Base-by-base conservation (phyloP, 2,329 filamentous ascomycete genomes). In the Xylaria sp. region DNA sequence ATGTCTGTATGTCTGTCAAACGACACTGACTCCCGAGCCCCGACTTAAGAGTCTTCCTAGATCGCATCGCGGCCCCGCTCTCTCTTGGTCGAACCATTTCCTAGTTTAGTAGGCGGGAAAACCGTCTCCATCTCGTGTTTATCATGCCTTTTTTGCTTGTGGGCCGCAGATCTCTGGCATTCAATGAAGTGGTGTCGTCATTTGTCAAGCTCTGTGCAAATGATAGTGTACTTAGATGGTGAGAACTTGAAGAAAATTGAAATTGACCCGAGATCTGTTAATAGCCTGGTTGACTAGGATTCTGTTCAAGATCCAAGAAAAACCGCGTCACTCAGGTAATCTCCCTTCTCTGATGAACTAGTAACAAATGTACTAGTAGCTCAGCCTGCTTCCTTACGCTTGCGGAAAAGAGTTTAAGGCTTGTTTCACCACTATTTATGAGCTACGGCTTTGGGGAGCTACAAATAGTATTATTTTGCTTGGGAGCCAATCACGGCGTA, bases 91-190 rank as follows among this genome's bases (percentile, higher is more conserved):
- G 46, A 46, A 37, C 52, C 20, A 23, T 51, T 67, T 67, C 54
- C 58, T 28, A 63, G 51, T 46, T 55, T 18, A 63, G 60, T 18
- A 55, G 39, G 25, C 39, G 50, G 18, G 34, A 37, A 54, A 63
- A 20, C 23, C 10, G 62, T 41, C 37, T n/a, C 54, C 55, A 55
- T 68, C 60, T 54, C 65, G 28, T 63, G 55, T 67, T 59, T 58
- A 57, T 46, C 44, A 48, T 46, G 41, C 6, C 51, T 59, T 5
- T 5, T 57, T 64, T 59, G 57, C 41, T 23, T 51, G 56, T 61
- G 66, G 66, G 25, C 41, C 46, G 28, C 44, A 25, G 56, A 58
- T 60, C 54, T 51, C 23, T 44, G 39, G 41, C 37, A 28, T 64
- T 64, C 23, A 28, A 28, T 20, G 23, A 2, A n/a, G 10, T 54